phyloP scores from a whole-genome alignment of 176 grass and related monocot species.

The Phragmites australis region DNA sequence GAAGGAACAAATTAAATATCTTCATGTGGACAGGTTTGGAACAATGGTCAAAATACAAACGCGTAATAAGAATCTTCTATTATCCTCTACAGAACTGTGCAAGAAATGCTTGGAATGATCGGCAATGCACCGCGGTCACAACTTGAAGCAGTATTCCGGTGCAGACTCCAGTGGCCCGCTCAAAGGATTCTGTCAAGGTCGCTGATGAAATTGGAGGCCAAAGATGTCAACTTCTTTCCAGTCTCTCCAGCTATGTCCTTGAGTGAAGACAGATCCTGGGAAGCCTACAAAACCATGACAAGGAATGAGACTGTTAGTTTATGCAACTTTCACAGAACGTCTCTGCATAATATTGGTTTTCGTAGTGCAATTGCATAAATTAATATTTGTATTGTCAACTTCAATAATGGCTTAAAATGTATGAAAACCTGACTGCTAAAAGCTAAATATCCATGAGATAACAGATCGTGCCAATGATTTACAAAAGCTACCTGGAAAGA shows the following conservation, averaged over 20 bases:
- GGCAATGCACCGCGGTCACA: neutral
- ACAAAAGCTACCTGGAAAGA: slow-evolving; percentile 71
- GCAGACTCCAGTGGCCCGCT: no score
- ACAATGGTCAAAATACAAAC: slow-evolving; percentile 19
- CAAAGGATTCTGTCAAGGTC: slow-evolving; percentile 91
- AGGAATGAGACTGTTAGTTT: neutral
- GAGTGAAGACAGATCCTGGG: slow-evolving; percentile 89
- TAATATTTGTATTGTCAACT: neutral
- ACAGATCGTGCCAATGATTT: neutral
- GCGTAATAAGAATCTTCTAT: slow-evolving; percentile 16
- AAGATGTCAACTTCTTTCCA: slow-evolving; percentile 75
- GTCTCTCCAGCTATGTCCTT: slow-evolving; percentile 94
- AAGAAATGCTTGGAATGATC: slow-evolving; percentile 25
- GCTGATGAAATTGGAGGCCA: slow-evolving; percentile 81
- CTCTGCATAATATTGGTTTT: neutral
- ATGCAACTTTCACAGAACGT: neutral
- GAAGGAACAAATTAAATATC: slow-evolving; percentile 35
- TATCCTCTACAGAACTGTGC: slow-evolving; percentile 52
- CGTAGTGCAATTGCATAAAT: neutral
- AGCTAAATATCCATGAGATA: neutral
- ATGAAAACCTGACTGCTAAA: neutral
- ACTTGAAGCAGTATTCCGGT: neutral
- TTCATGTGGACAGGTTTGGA: neutral
- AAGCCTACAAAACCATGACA: slow-evolving; percentile 48
- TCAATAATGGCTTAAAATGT: neutral